Evolutionary conservation across 2,329 filamentous ascomycete genomes (phyloP).

Genomic region (Ceratocystis harringtonii): DNA sequence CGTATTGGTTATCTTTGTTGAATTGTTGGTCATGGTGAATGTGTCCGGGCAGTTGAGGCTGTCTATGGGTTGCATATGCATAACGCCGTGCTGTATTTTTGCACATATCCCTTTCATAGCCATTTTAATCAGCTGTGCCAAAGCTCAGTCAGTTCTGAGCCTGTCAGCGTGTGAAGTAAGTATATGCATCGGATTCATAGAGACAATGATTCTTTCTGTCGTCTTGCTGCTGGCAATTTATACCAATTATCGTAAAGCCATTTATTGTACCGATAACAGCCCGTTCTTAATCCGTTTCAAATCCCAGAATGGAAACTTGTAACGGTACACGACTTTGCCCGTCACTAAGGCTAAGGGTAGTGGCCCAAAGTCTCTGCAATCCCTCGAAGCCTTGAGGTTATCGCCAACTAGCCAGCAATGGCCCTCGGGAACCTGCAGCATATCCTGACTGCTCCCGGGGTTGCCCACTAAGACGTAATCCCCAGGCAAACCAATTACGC

Average conservation of each 20-base stretch:
- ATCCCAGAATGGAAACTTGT: conserved; percentile 30
- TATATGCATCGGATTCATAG: too few relatives aligned
- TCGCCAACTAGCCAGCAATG: conserved; percentile 89
- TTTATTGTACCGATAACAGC: conserved; percentile 23
- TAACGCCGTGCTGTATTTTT: too few relatives aligned
- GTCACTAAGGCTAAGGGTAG: conserved; percentile 70
- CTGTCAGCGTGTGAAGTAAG: too few relatives aligned
- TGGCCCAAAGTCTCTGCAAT: conserved; percentile 77
- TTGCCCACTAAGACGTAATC: conserved; percentile 58
- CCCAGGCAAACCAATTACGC: conserved; percentile 60
- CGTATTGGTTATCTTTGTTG: not conserved
- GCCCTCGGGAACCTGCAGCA: conserved; percentile 65
- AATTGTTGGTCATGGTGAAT: too few relatives aligned
- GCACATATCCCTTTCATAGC: too few relatives aligned
- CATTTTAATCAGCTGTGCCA: too few relatives aligned
- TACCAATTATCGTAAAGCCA: not conserved
- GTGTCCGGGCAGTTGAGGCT: too few relatives aligned
- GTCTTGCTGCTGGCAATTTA: not conserved
- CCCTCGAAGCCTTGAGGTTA: conserved; percentile 67
- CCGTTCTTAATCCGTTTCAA: conserved; percentile 34
- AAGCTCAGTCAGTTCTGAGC: too few relatives aligned
- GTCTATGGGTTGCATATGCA: too few relatives aligned
- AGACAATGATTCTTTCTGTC: not conserved
- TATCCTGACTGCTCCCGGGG: conserved; percentile 29
- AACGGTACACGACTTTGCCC: conserved; percentile 63